Percentiles rank a stretch among this genome's conserved stretches.
Conservation (phyloP, 1,139 yeast species). For the Geotrichum cucujoidarum region DNA sequence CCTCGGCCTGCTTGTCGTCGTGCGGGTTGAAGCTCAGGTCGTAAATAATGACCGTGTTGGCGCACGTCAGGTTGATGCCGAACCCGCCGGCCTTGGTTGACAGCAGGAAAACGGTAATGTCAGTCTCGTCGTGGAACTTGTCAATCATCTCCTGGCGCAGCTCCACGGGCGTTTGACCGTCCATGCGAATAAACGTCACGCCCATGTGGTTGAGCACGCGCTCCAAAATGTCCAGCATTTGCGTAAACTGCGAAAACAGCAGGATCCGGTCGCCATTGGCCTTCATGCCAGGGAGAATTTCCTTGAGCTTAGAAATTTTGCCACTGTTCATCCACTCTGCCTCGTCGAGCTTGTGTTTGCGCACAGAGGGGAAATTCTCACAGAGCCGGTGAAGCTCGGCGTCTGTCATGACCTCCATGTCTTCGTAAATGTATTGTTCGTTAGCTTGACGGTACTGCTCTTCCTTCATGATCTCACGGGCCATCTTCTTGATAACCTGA, state of each 20-base stretch:
- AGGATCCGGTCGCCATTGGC: slow-evolving; percentile 67
- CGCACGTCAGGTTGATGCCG: slow-evolving; percentile 94
- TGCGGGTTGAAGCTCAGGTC: slow-evolving; percentile 97
- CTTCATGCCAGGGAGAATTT: slow-evolving; percentile 57
- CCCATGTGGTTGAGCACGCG: slow-evolving; percentile 59
- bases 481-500: slow-evolving; percentile 55
- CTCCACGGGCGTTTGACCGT: slow-evolving; percentile 92
- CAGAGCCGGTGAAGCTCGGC: slow-evolving; percentile 78
- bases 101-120: slow-evolving; percentile 78
- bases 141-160: slow-evolving; percentile 90
- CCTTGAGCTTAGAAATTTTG: slow-evolving; percentile 55
- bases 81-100: slow-evolving; percentile 98
- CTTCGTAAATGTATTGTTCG: slow-evolving; percentile 70
- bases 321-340: slow-evolving; percentile 72
- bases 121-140: slow-evolving; percentile 73
- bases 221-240: slow-evolving; percentile 82
- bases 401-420: slow-evolving; percentile 95
- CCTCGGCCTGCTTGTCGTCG: slow-evolving; percentile 98
- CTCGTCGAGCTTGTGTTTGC: slow-evolving; percentile 47
- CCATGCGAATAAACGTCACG: slow-evolving; percentile 76
- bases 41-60: slow-evolving; percentile 83
- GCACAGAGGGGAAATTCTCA: slow-evolving; percentile 63
- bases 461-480: slow-evolving; percentile 72
- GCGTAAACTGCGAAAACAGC: slow-evolving; percentile 88
- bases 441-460: slow-evolving; percentile 77